These are phyloP conservation scores for Cetradonia linearis DNA, from an alignment of 495 filamentous ascomycete species.

Conservation along the genomic window DNA sequence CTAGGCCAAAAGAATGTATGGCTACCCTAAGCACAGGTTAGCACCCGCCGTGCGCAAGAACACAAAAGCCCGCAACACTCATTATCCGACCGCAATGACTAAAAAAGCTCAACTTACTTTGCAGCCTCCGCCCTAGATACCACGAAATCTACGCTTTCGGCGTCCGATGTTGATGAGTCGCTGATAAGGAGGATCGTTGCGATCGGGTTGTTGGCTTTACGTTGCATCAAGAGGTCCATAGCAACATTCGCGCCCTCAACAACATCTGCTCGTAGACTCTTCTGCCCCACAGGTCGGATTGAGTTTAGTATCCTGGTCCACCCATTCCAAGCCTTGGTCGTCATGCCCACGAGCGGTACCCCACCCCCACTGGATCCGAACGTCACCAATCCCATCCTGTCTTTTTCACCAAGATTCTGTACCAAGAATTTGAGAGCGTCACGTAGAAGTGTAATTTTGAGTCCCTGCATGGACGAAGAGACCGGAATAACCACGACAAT, in stretches of 20 bases:
- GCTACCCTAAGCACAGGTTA: slow-evolving; percentile 54
- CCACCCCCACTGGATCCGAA: slow-evolving; percentile 93
- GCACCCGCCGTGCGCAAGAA: slow-evolving; percentile 15
- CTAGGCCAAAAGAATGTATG: slow-evolving; percentile 94
- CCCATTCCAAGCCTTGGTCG: slow-evolving; percentile 82
- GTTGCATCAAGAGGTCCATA: slow-evolving; percentile 97
- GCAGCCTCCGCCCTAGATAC: slow-evolving; percentile 95
- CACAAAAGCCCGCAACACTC: slow-evolving; percentile 2
- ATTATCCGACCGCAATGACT: slow-evolving; percentile 14
- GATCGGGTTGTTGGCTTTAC: slow-evolving; percentile 91
- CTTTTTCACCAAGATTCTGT: slow-evolving; percentile 78
- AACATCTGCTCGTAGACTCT: slow-evolving; percentile 91
- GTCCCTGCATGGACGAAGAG: slow-evolving; percentile 96
- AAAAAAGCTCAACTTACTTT: slow-evolving; percentile 52
- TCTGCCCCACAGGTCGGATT: slow-evolving; percentile 89
- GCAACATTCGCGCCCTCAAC: slow-evolving; percentile 97
- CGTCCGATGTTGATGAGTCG: slow-evolving; percentile 94
- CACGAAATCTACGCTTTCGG: slow-evolving; percentile 95
- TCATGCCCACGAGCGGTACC: slow-evolving; percentile 95
- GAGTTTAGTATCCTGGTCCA: slow-evolving; percentile 83
- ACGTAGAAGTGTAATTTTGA: slow-evolving; percentile 94
- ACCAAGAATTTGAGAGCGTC: slow-evolving; percentile 92
- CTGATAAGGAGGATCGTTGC: slow-evolving; percentile 96
- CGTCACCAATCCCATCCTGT: slow-evolving; percentile 94
- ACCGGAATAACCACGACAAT: slow-evolving; percentile 96